Evolutionary conservation across 371 early-diverging fungal species (phyloP).

Genomic region (Coemansia linderi): DNA sequence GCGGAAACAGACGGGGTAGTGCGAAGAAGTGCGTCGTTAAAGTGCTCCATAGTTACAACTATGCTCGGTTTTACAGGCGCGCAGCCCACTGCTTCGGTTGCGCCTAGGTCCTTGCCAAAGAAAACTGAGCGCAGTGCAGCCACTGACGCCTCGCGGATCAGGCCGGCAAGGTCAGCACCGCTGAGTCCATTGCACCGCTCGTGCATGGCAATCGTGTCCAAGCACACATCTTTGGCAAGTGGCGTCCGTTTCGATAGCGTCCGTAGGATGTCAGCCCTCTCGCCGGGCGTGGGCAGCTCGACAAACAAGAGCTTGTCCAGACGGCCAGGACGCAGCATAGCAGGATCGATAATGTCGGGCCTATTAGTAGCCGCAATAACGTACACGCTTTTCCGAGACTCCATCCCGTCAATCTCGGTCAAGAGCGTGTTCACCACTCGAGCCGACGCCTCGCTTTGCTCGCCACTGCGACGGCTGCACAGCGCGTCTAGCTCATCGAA

Average conservation of each 20-base stretch:
- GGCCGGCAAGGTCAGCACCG: constrained; percentile 94
- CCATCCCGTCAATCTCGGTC: constrained; percentile 98
- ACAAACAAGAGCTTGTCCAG: constrained; percentile 98
- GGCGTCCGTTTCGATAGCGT: constrained; percentile 85
- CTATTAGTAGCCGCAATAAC: constrained; percentile 99
- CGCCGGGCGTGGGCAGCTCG: constrained; percentile 81
- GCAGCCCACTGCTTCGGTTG: constrained; percentile 42
- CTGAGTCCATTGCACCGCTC: constrained; percentile 57
- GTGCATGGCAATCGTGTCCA: constrained; percentile 76
- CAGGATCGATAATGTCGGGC: constrained; percentile 98
- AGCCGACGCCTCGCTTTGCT: constrained; percentile 83
- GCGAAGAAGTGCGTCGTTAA: constrained; percentile 78
- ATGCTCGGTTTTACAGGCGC: constrained; percentile 46
- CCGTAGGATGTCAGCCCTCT: constrained; percentile 86
- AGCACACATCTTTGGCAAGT: constrained; percentile 66
- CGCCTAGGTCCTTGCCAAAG: constrained; percentile 9
- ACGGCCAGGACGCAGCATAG: constrained; percentile 98
- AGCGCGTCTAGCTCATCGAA: constrained; percentile 99
- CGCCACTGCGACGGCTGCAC: constrained; percentile 65
- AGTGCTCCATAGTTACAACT: constrained; percentile 69
- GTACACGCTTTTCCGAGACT: constrained; percentile 88
- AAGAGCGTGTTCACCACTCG: constrained; percentile 98
- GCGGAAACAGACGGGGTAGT: constrained; percentile 82
- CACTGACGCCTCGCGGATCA: constrained; percentile 90
- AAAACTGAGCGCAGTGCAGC: constrained; percentile 74